phyloP scores from a whole-genome alignment of 306 rosid species.

The Begonia loranthoides region DNA sequence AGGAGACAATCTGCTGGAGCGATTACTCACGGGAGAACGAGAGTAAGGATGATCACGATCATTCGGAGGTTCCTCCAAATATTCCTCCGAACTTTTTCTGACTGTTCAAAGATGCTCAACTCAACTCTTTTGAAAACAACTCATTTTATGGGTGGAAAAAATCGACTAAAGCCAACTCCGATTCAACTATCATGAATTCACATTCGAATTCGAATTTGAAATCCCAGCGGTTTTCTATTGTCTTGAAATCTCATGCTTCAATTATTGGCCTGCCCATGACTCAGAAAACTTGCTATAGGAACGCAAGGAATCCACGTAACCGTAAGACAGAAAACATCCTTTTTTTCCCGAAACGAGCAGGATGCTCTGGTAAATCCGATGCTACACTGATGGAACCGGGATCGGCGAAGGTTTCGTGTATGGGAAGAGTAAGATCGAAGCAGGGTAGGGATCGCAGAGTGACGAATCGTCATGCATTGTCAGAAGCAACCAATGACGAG shows the following conservation, averaged over 20 bases:
- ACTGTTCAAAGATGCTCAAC: no score
- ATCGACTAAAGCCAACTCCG: constrained; percentile 12
- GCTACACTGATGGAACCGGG: constrained; percentile 47
- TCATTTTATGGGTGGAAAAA: constrained; percentile 9
- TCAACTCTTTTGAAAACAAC: constrained; percentile 10
- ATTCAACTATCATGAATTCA: constrained; percentile 11
- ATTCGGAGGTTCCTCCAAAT: no score
- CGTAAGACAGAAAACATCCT: constrained; percentile 30
- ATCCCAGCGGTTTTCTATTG: constrained; percentile 66
- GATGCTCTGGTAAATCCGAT: constrained; percentile 56
- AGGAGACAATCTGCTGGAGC: no score
- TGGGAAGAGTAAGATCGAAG: constrained; percentile 84
- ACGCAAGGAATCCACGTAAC: constrained; percentile 34
- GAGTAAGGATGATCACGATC: no score
- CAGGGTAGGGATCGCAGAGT: no score
- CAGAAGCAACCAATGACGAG: no score
- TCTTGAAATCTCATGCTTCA: constrained; percentile 49
- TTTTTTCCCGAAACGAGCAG: constrained; percentile 59
- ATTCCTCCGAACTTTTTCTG: no score
- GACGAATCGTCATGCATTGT: no score
- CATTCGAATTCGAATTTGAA: constrained; percentile 18
- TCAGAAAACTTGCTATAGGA: constrained; percentile 53
- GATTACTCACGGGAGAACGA: no score
- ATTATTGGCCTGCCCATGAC: constrained; percentile 76
- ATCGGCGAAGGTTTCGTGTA: constrained; percentile 92